Percentiles rank a stretch among this genome's conserved stretches.
Conservation (phyloP, 2,329 filamentous ascomycete genomes). For the Alternaria tenuissima region DNA sequence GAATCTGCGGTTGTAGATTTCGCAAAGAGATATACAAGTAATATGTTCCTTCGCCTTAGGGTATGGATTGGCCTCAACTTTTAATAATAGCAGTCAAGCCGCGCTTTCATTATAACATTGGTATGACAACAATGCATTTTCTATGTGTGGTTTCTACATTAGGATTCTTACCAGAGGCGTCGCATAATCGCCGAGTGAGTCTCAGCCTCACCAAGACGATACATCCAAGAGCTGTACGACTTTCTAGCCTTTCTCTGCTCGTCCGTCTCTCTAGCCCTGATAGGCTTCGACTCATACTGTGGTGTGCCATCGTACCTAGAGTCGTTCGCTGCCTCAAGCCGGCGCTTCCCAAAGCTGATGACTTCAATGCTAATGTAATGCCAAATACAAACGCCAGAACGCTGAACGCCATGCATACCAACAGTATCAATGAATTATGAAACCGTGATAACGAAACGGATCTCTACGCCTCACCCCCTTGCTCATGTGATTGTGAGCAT, state of each 20-base stretch:
- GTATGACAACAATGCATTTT: no score
- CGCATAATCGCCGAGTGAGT: slow-evolving; percentile 26
- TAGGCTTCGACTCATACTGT: neutral
- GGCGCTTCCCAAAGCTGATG: no score
- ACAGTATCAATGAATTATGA: neutral
- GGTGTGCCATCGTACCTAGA: neutral
- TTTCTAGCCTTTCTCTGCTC: slow-evolving; percentile 33
- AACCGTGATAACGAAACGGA: neutral
- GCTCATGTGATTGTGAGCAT: neutral
- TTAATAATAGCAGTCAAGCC: no score
- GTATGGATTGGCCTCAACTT: no score
- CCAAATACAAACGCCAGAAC: neutral
- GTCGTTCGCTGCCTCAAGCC: no score
- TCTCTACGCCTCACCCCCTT: neutral
- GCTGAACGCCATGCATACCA: neutral
- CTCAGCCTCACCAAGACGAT: slow-evolving; percentile 29
- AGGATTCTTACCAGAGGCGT: slow-evolving; percentile 27
- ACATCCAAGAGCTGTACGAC: slow-evolving; percentile 42
- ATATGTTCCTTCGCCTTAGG: no score
- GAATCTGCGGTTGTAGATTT: no score
- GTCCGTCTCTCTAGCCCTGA: slow-evolving; percentile 22
- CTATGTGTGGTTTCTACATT: no score
- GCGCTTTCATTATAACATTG: no score
- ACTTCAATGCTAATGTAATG: neutral
- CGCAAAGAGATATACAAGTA: no score